Conservation (phyloP, 1,139 yeast species). For the Blastobotrys malaysiensis region DNA sequence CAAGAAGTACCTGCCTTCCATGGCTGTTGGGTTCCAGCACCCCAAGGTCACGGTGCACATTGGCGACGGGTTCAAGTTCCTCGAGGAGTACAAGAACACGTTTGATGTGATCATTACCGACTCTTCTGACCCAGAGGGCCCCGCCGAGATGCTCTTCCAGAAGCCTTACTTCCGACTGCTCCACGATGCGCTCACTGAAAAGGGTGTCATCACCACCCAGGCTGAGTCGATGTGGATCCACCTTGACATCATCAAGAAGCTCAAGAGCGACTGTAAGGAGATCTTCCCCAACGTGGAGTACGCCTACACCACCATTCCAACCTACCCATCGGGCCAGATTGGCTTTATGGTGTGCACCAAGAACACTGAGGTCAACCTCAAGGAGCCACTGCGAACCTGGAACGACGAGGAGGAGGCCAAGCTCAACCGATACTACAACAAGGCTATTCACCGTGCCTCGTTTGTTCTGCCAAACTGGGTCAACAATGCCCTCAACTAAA, state of each 20-base stretch:
- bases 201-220: slow-evolving; percentile 87
- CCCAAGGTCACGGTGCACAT: slow-evolving; percentile 68
- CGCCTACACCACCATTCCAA: slow-evolving; percentile 86
- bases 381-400: slow-evolving; percentile 51
- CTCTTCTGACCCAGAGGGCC: slow-evolving; percentile 97
- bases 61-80: slow-evolving; percentile 84
- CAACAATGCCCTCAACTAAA: slow-evolving; percentile 32
- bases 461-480: slow-evolving; percentile 92
- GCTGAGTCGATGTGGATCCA: slow-evolving; percentile 93
- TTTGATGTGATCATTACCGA: slow-evolving; percentile 92
- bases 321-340: slow-evolving; percentile 93
- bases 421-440: slow-evolving; percentile 67
- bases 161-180: slow-evolving; percentile 72
- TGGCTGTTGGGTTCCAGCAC: slow-evolving; percentile 69
- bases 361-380: slow-evolving; percentile 46
- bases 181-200: slow-evolving; percentile 56
- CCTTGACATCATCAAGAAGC: slow-evolving; percentile 54
- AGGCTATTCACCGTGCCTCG: slow-evolving; percentile 66
- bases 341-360: slow-evolving; percentile 82
- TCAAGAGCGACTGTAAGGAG: slow-evolving; percentile 53
- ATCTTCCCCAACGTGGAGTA: slow-evolving; percentile 82
- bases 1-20: slow-evolving; percentile 67
- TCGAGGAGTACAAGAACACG: slow-evolving; percentile 47
- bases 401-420: slow-evolving; percentile 44
- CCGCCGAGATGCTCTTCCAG: slow-evolving; percentile 91